Evolutionary conservation across 495 filamentous ascomycete species (phyloP), one percentile per base, ranked within the genome.

Genomic region (Penicillium subrubescens): DNA sequence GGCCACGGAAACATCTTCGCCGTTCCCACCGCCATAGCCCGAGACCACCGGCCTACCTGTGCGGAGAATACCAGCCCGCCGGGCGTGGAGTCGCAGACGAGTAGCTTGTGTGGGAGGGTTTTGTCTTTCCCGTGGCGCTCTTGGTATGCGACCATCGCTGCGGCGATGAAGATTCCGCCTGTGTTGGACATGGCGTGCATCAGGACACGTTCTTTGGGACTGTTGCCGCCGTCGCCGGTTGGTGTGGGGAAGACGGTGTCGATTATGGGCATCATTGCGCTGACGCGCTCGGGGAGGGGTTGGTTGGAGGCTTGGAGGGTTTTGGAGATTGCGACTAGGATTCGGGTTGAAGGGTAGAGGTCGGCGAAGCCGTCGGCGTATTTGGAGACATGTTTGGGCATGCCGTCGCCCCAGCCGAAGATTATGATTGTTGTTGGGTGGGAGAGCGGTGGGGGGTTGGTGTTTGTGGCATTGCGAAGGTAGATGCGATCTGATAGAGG

Each of bases 341-440:
- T 76, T 2, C 77, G 71, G 14, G 82, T 69, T 8, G 63, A 63
- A 0, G 84, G 84, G 61, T 74, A 86, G 11, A 86, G 77, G n/a
- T 74, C 70, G 31, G 75, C 72, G 67, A 79, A 87, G 14, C 84
- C 84, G 23, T 82, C 80, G 27, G 78, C 75, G 60, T 86, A 87
- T 65, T 87, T 87, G 63, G 73, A 62, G n/a, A 87, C 72, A 64
- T 85, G 70, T 55, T 84, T 84, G 0, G 83, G 81, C 21, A 64
- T 71, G 23, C 79, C 83, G 61, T 87, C 84, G 58, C 84, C 84
- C 84, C 84, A 87, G 70, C 81, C 79, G 63, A 81, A 86, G 34
- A 86, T 75, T 19, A 73, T 23, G 44, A 73, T 72, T 6, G 71
- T 72, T 15, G 71, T 73, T 51, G 71, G 71, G 37, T 73, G 64